These are phyloP conservation scores for Prunella vulgaris DNA, from an alignment of 257 asterid species.

Conservation along the genomic window DNA sequence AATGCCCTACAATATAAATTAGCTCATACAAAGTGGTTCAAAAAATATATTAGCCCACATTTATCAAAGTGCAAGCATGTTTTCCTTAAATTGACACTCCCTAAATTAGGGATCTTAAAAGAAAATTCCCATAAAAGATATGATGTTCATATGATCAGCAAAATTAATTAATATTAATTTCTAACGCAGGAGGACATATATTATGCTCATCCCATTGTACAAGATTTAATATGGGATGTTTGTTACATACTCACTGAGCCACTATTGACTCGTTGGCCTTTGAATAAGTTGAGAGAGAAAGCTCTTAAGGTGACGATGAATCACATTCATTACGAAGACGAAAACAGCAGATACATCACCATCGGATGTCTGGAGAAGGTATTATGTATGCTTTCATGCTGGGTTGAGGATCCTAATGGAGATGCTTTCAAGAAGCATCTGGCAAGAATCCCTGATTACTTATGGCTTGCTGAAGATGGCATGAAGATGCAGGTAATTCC, in stretches of 20 bases:
- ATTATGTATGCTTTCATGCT: slow-evolving; percentile 67
- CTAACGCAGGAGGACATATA: slow-evolving; percentile 61
- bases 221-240: slow-evolving; percentile 65
- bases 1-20: too few species aligned
- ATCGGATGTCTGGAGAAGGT: slow-evolving; percentile 71
- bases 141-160: too few species aligned
- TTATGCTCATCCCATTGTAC: slow-evolving; percentile 67
- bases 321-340: slow-evolving; percentile 76
- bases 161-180: too few species aligned
- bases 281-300: slow-evolving; percentile 54
- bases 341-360: slow-evolving; percentile 63
- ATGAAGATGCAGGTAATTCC: slow-evolving; percentile 65
- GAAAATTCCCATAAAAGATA: too few species aligned
- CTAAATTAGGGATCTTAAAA: too few species aligned
- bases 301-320: slow-evolving; percentile 62
- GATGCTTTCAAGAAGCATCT: slow-evolving; percentile 73
- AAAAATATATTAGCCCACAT: too few species aligned
- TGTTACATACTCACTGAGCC: slow-evolving; percentile 59
- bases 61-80: too few species aligned
- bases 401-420: slow-evolving; percentile 77
- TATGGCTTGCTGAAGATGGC: slow-evolving; percentile 81
- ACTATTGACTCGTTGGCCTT: slow-evolving; percentile 65
- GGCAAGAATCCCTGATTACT: slow-evolving; percentile 61
- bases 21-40: too few species aligned
- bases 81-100: too few species aligned